A percentile compares a stretch with the other conserved stretches of the same genome.
Conservation (phyloP, 129 eudicot genomes). For the Lactuca sativa region DNA sequence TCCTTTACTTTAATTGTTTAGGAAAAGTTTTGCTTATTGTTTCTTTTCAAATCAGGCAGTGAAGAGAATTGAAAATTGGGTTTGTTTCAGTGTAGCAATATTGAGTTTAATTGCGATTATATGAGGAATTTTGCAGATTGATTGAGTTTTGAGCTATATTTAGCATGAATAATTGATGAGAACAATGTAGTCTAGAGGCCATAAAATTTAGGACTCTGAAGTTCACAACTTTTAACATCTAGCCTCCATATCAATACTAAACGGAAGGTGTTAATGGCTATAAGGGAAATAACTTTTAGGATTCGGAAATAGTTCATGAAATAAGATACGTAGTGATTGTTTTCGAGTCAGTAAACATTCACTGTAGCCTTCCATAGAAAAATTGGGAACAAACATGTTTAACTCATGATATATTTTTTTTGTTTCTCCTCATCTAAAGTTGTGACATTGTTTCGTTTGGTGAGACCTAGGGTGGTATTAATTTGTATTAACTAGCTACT, state of each 20-base stretch:
- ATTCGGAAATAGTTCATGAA: conserved; percentile 6
- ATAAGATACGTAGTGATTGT: neutral
- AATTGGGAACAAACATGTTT: neutral
- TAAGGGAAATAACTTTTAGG: neutral
- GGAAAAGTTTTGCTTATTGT: no score
- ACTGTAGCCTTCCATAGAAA: neutral
- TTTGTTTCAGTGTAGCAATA: no score
- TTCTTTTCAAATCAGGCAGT: no score
- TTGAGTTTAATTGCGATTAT: neutral
- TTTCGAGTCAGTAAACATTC: conserved; percentile 14
- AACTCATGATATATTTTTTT: no score
- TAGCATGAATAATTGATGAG: neutral
- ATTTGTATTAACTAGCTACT: no score
- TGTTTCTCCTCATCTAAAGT: neutral
- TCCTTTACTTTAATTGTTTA: no score
- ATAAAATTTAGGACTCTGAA: conserved; percentile 8
- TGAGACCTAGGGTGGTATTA: neutral
- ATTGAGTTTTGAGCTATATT: conserved; percentile 4
- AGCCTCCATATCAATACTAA: neutral
- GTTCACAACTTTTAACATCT: neutral
- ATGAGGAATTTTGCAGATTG: neutral
- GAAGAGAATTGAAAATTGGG: no score
- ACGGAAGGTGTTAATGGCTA: neutral
- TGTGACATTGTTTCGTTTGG: neutral
- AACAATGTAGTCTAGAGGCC: conserved; percentile 15